Evolutionary conservation across 192 early-diverging fungal species (phyloP), one percentile per base, ranked within the genome.

Genomic region (Mortierella alpina): DNA sequence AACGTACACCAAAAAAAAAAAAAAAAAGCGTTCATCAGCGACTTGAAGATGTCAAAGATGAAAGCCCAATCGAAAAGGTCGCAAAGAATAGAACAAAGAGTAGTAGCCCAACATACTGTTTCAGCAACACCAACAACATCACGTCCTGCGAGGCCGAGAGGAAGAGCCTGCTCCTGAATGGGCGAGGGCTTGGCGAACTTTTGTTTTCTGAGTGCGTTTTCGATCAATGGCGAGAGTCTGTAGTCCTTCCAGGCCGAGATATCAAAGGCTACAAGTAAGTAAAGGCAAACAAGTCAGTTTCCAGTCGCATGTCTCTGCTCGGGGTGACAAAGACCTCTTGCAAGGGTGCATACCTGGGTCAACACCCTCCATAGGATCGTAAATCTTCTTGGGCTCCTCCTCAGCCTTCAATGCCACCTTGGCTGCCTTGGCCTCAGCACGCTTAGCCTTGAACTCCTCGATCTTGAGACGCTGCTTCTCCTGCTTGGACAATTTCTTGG

Each of bases 71-170:
- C 12, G n/a, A 51, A 1, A 51, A 51, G 4, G n/a, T 51, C 12
- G n/a, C 12, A 51, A 12, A 51, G 4, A 14, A 39, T 0, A 15
- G 41, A 17, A 40, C n/a, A 7, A 22, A 13, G 18, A 40, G 22
- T 41, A 42, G n/a, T n/a, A 40, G 31, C 31, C 3, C 3, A 60
- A 72, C 73, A 63, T 85, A 90, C 90, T 6, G 97, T 99, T 70
- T 96, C 95, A 2, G 97, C 96, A 10, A 94, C 93, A 20, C 97
- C 97, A 44, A 99, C 90, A 40, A 98, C 86, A 71, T 99, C 91
- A n/a, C 90, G 90, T 31, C 87, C 91, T n/a, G 63, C 62, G n/a
- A 97, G 74, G 4, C 93, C 90, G n/a, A 86, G 45, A 47, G 90
- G 87, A 20, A 99, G 82, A 2, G 93, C 86, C 63, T 92, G 82